Percentiles rank a stretch among this genome's conserved stretches.
Conservation (phyloP, 805 yeast species). For the Blastobotrys attinorum region DNA sequence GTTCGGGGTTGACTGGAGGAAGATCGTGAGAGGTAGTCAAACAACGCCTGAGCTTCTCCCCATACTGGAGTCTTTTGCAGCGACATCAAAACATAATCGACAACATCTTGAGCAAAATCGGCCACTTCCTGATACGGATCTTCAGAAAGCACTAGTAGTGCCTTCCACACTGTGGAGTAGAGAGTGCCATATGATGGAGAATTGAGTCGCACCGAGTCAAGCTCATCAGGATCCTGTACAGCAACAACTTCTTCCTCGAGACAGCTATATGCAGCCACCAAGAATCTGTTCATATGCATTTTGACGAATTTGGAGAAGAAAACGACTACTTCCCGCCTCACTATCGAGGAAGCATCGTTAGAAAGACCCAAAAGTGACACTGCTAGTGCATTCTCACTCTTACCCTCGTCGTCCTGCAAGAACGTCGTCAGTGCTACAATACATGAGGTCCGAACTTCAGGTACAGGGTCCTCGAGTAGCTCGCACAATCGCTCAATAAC, state of each 20-base stretch:
- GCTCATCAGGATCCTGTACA: slow-evolving; percentile 48
- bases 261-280: slow-evolving; percentile 81
- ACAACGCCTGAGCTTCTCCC: slow-evolving; percentile 46
- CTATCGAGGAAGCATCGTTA: slow-evolving; percentile 85
- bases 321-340: slow-evolving; percentile 74
- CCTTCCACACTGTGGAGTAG: slow-evolving; percentile 82
- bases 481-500: slow-evolving; percentile 47
- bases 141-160: slow-evolving; percentile 66
- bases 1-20: not conserved
- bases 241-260: slow-evolving; percentile 70
- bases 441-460: slow-evolving; percentile 87
- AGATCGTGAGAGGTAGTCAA: not conserved
- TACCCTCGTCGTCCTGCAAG: slow-evolving; percentile 33
- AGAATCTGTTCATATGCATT: slow-evolving; percentile 62
- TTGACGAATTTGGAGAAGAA: slow-evolving; percentile 68
- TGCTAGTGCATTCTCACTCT: slow-evolving; percentile 50
- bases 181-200: slow-evolving; percentile 82
- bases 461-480: slow-evolving; percentile 78
- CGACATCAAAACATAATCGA: slow-evolving; percentile 61
- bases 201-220: slow-evolving; percentile 56
- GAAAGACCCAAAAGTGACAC: slow-evolving; percentile 57
- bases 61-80: slow-evolving; percentile 60
- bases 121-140: slow-evolving; percentile 85
- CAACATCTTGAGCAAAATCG: slow-evolving; percentile 60
- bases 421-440: slow-evolving; percentile 66